Percentiles rank a stretch among this genome's conserved stretches.
Conservation (phyloP, 108 stramenopile species). For the Pseudonitzschia multiseries region DNA sequence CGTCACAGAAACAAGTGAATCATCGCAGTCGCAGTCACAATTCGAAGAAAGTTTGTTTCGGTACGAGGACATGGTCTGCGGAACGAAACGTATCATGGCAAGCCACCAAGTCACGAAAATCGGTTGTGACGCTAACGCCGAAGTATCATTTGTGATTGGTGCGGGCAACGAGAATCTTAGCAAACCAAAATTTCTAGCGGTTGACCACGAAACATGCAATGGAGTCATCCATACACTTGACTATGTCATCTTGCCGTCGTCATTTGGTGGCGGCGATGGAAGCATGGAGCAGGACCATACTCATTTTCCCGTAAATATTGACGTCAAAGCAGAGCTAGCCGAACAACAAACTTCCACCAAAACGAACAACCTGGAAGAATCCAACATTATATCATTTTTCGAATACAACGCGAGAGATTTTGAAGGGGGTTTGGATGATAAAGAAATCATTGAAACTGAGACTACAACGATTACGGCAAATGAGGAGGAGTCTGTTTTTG, state of each 20-base stretch:
- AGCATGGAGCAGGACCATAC: neutral
- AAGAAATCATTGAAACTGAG: neutral
- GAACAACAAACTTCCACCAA: neutral
- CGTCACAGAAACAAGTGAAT: neutral
- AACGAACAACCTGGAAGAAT: neutral
- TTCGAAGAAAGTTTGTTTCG: neutral
- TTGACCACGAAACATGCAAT: neutral
- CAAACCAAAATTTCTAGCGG: neutral
- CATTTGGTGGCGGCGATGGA: neutral
- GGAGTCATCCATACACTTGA: slow-evolving; percentile 8
- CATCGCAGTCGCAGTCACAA: neutral
- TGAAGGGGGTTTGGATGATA: neutral
- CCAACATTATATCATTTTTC: neutral
- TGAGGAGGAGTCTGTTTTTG: neutral
- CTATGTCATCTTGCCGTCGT: slow-evolving; percentile 2
- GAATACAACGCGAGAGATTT: neutral
- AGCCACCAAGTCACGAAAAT: slow-evolving; percentile 10
- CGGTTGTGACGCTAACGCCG: neutral
- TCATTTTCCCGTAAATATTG: neutral
- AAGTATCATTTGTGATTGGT: slow-evolving; percentile 1
- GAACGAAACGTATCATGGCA: neutral
- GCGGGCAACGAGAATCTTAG: neutral
- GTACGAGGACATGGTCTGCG: slow-evolving; percentile 12
- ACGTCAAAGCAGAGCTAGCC: neutral
- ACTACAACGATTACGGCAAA: neutral